Conservation (phyloP, 163 green algal genomes). For the Prototheca wickerhamii region DNA sequence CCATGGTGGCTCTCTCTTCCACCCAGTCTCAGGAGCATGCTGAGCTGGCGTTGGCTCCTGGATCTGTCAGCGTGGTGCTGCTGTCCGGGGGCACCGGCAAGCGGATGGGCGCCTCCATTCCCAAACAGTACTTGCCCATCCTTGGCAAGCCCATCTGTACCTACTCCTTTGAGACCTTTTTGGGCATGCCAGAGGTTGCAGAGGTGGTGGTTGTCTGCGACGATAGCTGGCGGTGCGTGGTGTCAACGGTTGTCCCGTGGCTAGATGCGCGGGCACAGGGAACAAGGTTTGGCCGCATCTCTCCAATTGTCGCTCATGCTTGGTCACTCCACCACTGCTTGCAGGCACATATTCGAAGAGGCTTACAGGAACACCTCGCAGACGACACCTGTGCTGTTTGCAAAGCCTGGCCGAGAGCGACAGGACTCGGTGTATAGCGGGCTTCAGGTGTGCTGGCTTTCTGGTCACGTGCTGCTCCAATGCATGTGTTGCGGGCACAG, state of each 20-base stretch:
- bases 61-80: constrained; percentile 78
- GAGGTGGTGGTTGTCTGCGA: constrained; percentile 97
- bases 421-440: constrained; percentile 92
- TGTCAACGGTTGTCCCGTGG: no score
- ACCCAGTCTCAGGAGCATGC: background rate
- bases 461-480: no score
- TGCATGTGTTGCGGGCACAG: background rate
- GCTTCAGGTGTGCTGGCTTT: constrained; percentile 35
- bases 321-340: background rate
- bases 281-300: no score
- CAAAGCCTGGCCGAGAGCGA: constrained; percentile 78
- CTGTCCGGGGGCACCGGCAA: constrained; percentile 93
- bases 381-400: constrained; percentile 60
- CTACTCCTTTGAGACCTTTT: constrained; percentile 80
- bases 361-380: constrained; percentile 1
- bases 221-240: background rate
- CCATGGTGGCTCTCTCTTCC: background rate
- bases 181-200: constrained; percentile 71
- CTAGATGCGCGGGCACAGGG: no score
- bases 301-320: no score
- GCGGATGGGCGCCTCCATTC: constrained; percentile 68
- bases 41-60: background rate
- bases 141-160: constrained; percentile 73
- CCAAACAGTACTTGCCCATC: constrained; percentile 96
- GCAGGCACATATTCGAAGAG: constrained; percentile 66